A percentile compares a stretch with the other conserved stretches of the same genome.
Evolutionary conservation across 1,139 yeast species (phyloP).

Genomic region (Kodamaea fungicola): DNA sequence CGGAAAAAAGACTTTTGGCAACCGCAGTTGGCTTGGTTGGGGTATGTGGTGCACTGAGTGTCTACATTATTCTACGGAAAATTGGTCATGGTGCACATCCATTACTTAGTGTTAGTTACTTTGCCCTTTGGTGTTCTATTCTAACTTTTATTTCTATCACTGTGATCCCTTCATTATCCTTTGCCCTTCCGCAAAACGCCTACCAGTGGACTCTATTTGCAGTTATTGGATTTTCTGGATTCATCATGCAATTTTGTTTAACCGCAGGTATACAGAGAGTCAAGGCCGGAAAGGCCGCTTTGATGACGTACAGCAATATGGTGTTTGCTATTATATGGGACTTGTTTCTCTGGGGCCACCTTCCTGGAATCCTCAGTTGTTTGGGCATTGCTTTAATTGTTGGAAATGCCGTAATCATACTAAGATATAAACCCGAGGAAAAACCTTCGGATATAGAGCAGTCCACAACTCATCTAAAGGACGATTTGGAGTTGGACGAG

Average conservation of each 20-base stretch:
- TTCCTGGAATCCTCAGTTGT: conserved; percentile 67
- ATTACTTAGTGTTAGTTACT: conserved; percentile 71
- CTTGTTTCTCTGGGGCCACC: conserved; percentile 62
- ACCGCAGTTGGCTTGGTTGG: conserved; percentile 65
- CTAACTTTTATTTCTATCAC: conserved; percentile 56
- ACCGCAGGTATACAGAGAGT: conserved; percentile 86
- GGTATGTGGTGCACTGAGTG: conserved; percentile 66
- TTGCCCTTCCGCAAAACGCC: conserved; percentile 55
- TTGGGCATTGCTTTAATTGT: conserved; percentile 68
- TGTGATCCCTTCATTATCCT: conserved; percentile 54
- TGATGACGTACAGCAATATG: conserved; percentile 73
- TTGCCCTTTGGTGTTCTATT: conserved; percentile 58
- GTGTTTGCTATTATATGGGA: conserved; percentile 82
- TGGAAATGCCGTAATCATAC: conserved; percentile 60
- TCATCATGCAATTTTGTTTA: conserved; percentile 71
- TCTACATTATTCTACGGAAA: conserved; percentile 67
- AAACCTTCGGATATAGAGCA: conserved; percentile 3
- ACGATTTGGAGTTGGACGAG: conserved; percentile 6
- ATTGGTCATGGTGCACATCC: conserved; percentile 83
- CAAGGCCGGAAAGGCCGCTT: conserved; percentile 71
- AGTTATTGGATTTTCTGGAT: conserved; percentile 72
- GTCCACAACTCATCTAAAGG: neutral
- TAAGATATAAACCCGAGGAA: conserved; percentile 45
- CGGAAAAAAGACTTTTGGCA: conserved; percentile 50
- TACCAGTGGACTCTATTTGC: conserved; percentile 65